A percentile compares a stretch with the other conserved stretches of the same genome.
These are phyloP conservation scores for Botrytis tulipae DNA, from an alignment of 2,329 filamentous ascomycete species.

Conservation along the genomic window DNA sequence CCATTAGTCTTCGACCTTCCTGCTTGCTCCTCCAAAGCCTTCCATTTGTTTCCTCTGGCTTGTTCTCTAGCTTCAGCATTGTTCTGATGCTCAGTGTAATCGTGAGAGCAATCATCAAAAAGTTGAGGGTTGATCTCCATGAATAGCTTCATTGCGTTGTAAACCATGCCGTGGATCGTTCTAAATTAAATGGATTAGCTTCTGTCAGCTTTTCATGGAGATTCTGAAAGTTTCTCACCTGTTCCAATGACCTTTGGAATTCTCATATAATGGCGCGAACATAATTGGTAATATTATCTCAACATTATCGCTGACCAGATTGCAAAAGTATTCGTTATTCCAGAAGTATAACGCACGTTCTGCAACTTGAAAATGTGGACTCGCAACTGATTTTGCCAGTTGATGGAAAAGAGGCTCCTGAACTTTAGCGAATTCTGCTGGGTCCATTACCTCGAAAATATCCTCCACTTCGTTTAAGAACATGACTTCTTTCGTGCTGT, in stretches of 20 bases:
- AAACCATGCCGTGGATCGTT: slow-evolving; percentile 99
- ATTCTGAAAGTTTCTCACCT: slow-evolving; percentile 48
- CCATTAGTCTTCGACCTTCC: slow-evolving; percentile 59
- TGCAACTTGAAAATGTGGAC: slow-evolving; percentile 97
- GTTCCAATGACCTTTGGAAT: slow-evolving; percentile 99
- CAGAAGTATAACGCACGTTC: slow-evolving; percentile 98
- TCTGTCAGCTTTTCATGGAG: neutral
- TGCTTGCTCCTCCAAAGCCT: slow-evolving; percentile 77
- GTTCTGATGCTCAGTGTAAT: slow-evolving; percentile 96
- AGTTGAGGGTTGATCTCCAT: slow-evolving; percentile 99
- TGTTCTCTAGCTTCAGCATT: slow-evolving; percentile 82
- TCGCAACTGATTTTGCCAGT: slow-evolving; percentile 94
- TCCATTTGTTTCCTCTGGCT: slow-evolving; percentile 84
- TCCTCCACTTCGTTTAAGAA: slow-evolving; percentile 99
- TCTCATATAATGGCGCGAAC: slow-evolving; percentile 98
- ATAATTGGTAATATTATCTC: slow-evolving; percentile 98
- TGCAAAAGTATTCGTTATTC: slow-evolving; percentile 99
- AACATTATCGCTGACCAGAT: slow-evolving; percentile 97
- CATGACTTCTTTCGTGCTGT: slow-evolving; percentile 99
- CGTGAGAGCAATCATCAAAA: slow-evolving; percentile 97
- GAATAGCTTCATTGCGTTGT: slow-evolving; percentile 99
- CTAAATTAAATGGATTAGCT: slow-evolving; percentile 50
- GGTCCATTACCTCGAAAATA: slow-evolving; percentile 99
- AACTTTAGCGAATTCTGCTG: slow-evolving; percentile 96
- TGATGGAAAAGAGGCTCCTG: slow-evolving; percentile 98